Conservation (phyloP, 2,329 filamentous ascomycete genomes). For the Aspergillus felis region DNA sequence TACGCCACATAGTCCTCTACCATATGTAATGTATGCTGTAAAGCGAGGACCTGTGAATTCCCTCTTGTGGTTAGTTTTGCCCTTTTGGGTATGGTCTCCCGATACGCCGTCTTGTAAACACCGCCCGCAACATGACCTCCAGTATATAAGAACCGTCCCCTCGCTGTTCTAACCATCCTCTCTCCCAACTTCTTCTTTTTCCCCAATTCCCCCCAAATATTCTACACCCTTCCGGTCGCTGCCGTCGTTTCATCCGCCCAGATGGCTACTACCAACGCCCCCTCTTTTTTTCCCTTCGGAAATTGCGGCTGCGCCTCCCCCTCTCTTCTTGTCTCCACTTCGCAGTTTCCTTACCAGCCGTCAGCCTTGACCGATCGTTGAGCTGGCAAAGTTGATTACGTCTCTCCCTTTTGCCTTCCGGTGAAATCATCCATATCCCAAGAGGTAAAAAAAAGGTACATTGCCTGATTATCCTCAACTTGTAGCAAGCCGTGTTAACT, state of each 20-base stretch:
- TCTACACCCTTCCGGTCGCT: background rate
- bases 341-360: too few species aligned
- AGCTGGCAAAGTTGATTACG: too few species aligned
- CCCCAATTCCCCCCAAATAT: background rate
- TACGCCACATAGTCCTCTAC: too few species aligned
- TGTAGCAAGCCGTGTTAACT: too few species aligned
- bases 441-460: too few species aligned
- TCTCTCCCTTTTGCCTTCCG: too few species aligned
- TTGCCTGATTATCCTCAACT: too few species aligned
- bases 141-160: background rate
- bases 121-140: background rate
- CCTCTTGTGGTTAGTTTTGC: background rate
- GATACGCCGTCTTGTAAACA: background rate
- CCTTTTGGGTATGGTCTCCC: background rate
- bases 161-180: background rate
- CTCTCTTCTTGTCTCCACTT: too few species aligned
- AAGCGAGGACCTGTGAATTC: background rate
- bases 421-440: too few species aligned
- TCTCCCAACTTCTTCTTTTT: background rate
- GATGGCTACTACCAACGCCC: background rate
- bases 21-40: background rate
- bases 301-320: too few species aligned
- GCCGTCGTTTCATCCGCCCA: background rate
- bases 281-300: background rate
- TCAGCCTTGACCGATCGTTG: too few species aligned